Percentiles rank a stretch among this genome's conserved stretches.
Evolutionary conservation across 2,329 filamentous ascomycete genomes (phyloP).

Genomic region (Aspergillus sp.): DNA sequence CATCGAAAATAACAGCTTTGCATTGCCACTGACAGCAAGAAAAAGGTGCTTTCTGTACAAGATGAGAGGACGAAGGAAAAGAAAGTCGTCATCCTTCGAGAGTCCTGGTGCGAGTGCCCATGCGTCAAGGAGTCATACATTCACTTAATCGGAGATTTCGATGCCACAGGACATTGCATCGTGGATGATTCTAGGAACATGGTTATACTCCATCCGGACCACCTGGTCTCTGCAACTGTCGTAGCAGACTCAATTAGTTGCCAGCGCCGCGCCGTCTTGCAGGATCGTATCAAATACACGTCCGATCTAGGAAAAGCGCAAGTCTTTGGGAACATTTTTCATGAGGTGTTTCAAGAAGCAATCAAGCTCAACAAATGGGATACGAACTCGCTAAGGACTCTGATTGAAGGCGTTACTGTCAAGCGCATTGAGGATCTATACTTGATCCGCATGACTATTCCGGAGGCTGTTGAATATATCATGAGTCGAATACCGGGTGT

Average conservation of each 20-base stretch:
- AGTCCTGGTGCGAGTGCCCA: constrained; percentile 82
- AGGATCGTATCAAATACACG: constrained; percentile 91
- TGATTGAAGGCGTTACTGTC: constrained; percentile 69
- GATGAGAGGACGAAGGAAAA: constrained; percentile 69
- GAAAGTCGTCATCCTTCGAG: constrained; percentile 73
- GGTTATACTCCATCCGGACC: constrained; percentile 89
- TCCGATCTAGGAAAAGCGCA: constrained; percentile 76
- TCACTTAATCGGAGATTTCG: constrained; percentile 81
- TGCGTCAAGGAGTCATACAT: constrained; percentile 75
- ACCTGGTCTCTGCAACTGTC: constrained; percentile 90
- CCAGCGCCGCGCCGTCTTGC: constrained; percentile 83
- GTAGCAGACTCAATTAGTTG: constrained; percentile 96
- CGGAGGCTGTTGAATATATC: constrained; percentile 75
- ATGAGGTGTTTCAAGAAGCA: constrained; percentile 93
- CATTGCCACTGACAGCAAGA: constrained; percentile 23
- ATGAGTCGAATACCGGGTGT: constrained; percentile 80
- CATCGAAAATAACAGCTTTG: neutral
- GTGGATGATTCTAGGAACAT: constrained; percentile 84
- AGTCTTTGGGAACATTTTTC: constrained; percentile 89
- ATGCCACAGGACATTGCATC: constrained; percentile 69
- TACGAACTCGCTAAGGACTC: constrained; percentile 61
- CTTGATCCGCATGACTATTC: constrained; percentile 74
- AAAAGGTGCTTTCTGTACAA: constrained; percentile 76
- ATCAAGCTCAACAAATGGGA: constrained; percentile 83
- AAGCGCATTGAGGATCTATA: constrained; percentile 88